These are phyloP conservation scores for Ogataea methylovora DNA, from an alignment of 805 yeast genomes.

Conservation along the genomic window DNA sequence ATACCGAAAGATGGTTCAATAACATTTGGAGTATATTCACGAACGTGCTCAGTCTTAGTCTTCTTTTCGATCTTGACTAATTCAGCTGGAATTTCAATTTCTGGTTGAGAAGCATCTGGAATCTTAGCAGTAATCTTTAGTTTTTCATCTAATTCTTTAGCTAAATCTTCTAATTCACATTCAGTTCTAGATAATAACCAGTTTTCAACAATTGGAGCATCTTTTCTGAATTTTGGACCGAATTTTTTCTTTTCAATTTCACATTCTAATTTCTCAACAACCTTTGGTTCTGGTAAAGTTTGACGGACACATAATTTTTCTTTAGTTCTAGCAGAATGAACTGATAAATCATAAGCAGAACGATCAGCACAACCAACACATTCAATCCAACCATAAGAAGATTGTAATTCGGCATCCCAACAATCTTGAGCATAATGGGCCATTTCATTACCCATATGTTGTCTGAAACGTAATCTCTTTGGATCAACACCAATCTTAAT, in stretches of 20 bases:
- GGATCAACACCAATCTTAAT: slow-evolving; percentile 86
- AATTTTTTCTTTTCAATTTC: slow-evolving; percentile 90
- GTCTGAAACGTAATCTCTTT: slow-evolving; percentile 85
- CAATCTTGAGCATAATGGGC: slow-evolving; percentile 99
- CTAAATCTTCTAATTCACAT: slow-evolving; percentile 73
- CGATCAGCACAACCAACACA: slow-evolving; percentile 99
- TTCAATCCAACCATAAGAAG: slow-evolving; percentile 98
- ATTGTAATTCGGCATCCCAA: slow-evolving; percentile 97
- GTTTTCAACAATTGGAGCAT: slow-evolving; percentile 86
- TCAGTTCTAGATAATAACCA: slow-evolving; percentile 73
- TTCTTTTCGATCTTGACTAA: slow-evolving; percentile 72
- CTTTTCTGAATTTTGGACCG: slow-evolving; percentile 96
- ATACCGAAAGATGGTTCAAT: slow-evolving; percentile 99
- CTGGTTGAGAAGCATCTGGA: slow-evolving; percentile 51
- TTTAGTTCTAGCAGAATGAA: slow-evolving; percentile 90
- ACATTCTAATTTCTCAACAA: slow-evolving; percentile 77
- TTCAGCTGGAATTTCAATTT: slow-evolving; percentile 52
- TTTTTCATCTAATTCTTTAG: slow-evolving; percentile 53
- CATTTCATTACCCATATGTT: slow-evolving; percentile 98
- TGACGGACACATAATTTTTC: slow-evolving; percentile 94
- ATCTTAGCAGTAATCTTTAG: slow-evolving; percentile 62
- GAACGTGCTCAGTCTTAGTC: slow-evolving; percentile 78
- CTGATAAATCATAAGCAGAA: slow-evolving; percentile 94
- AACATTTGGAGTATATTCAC: slow-evolving; percentile 95
- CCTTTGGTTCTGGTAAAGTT: slow-evolving; percentile 74